Evolutionary conservation across 164 flowering plant genomes (phyloP), one percentile per base, ranked within the genome.

Genomic region (Litsea cubeba): DNA sequence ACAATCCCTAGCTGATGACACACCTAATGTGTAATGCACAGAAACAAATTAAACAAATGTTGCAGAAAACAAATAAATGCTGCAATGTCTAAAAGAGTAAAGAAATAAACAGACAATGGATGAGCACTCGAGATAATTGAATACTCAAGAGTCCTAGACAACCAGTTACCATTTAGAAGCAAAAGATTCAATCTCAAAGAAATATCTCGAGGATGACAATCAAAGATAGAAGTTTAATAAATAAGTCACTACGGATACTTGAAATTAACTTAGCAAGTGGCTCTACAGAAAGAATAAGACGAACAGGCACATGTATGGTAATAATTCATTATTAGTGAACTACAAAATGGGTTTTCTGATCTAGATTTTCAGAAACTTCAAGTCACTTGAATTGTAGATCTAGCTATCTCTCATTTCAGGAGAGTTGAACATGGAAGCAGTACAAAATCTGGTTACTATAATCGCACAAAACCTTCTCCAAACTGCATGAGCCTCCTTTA

Each of bases 1-100:
- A 75, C 94, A 95, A 74, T 91, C 88, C 71, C 62, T 57, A 32
- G 69, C 40, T 24, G 97, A 88, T 26, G 90, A 81, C 25, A 87
- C 85, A 77, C 93, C 97, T 94, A 70, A 58, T 65, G 46, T 22
- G 72, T 92, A 68, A 58, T 62, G 32, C 26, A 69, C 49, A 68
- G 60, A 74, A 63, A 14, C 75, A 74, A 30, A 71, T 71, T 14
- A 68, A 35, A 23, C 11, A 23, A 62, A 67, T 18, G 8, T 12
- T 8, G 22, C 4, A 14, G 28, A n/a, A 12, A 2, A 23, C 20
- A 60, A 67, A 17, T 20, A 58, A 24, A 68, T 72, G 32, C 68
- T 14, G 32, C 40, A 6, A 49, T 22, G 32, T 66, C 6, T 63
- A 30, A 6, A 28, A 12, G 14, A 15, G 35, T 22, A 23, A 68